Evolutionary conservation across 2,329 filamentous ascomycete genomes (phyloP).

Genomic region (Cercospora sojina): DNA sequence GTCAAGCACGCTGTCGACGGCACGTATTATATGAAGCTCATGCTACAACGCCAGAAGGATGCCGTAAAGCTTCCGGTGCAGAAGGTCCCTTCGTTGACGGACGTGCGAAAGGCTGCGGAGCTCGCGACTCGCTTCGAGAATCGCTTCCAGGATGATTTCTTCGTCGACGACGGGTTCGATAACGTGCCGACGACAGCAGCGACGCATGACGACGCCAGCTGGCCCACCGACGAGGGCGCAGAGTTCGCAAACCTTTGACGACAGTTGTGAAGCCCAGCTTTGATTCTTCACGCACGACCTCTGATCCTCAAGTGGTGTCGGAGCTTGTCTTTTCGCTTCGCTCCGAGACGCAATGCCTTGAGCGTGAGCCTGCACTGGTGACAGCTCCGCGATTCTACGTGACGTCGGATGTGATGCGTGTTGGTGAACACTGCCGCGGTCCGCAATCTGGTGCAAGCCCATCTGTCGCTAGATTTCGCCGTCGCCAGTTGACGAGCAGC

Average conservation of each 20-base stretch:
- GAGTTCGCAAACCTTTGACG: slow-evolving; percentile 18
- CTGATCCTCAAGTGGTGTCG: neutral
- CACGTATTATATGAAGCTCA: slow-evolving; percentile 19
- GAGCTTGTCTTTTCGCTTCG: neutral
- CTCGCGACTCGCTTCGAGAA: neutral
- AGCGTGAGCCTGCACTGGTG: neutral
- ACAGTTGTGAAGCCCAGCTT: neutral
- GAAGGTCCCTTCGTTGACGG: neutral
- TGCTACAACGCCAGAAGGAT: slow-evolving; percentile 17
- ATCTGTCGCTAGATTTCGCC: neutral
- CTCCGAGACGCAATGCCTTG: neutral
- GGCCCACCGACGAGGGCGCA: slow-evolving; percentile 11
- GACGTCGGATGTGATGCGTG: neutral
- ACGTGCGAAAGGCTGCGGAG: neutral
- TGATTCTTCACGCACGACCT: neutral
- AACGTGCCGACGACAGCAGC: neutral
- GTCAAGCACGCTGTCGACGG: slow-evolving; percentile 24
- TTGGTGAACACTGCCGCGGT: neutral
- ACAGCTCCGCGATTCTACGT: neutral
- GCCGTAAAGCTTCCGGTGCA: neutral
- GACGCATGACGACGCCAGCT: slow-evolving; percentile 3
- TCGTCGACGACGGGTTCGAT: neutral
- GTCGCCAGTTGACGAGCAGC: neutral
- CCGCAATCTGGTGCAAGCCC: neutral
- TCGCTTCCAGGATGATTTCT: slow-evolving; percentile 1